These are phyloP conservation scores for Aspergillus sp. DNA, from an alignment of 2,329 filamentous ascomycete genomes.

Conservation along the genomic window DNA sequence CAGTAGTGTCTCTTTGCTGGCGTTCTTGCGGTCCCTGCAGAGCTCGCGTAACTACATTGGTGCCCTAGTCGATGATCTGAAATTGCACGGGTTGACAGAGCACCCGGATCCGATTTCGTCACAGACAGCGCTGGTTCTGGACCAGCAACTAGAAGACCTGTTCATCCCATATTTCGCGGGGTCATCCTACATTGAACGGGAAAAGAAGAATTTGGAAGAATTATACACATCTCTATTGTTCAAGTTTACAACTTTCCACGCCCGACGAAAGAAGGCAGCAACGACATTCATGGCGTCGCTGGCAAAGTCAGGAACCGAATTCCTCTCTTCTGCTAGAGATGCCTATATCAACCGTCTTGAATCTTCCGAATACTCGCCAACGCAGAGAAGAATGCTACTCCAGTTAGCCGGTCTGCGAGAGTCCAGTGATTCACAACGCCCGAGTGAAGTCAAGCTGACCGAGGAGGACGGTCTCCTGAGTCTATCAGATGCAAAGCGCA, in stretches of 20 bases:
- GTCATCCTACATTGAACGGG: constrained; percentile 59
- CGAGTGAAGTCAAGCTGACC: constrained; percentile 81
- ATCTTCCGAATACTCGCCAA: constrained; percentile 77
- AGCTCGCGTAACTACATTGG: constrained; percentile 86
- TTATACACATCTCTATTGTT: constrained; percentile 87
- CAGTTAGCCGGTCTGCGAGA: constrained; percentile 77
- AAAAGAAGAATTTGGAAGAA: constrained; percentile 65
- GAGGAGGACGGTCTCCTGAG: constrained; percentile 83
- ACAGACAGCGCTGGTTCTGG: constrained; percentile 65
- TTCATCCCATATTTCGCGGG: constrained; percentile 62
- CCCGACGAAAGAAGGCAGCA: constrained; percentile 70
- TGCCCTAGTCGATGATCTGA: constrained; percentile 81
- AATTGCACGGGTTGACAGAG: constrained; percentile 88
- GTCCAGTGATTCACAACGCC: constrained; percentile 57
- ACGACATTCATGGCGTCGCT: constrained; percentile 90
- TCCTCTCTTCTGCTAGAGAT: constrained; percentile 81
- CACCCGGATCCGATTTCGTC: constrained; percentile 87
- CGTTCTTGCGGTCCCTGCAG: constrained; percentile 84
- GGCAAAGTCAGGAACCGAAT: constrained; percentile 80
- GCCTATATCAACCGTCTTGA: constrained; percentile 85
- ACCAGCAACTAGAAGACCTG: constrained; percentile 62
- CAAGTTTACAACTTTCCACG: constrained; percentile 93
- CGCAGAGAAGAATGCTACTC: constrained; percentile 85
- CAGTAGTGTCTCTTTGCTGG: constrained; percentile 80
- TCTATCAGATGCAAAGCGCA: constrained; percentile 84